phyloP scores from a whole-genome alignment of 2,329 filamentous ascomycete species.

The Microcera coccophila region DNA sequence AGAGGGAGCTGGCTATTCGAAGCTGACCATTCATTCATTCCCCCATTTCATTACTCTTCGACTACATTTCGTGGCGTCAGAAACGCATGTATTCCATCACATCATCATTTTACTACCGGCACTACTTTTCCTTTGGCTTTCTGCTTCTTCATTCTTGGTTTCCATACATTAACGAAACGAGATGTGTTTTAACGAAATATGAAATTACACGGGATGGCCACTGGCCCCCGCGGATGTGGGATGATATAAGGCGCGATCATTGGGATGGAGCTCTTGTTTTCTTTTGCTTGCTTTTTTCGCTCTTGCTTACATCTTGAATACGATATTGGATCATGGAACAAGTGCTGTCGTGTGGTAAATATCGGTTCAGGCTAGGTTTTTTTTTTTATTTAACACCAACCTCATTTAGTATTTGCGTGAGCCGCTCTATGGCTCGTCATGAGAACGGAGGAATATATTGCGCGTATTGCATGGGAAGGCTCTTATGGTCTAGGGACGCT shows the following conservation, averaged over 20 bases:
- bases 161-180: conserved; percentile 29
- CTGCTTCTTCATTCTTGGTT: conserved; percentile 22
- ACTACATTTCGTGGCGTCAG: conserved; percentile 25
- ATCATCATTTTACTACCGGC: conserved; percentile 14
- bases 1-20: conserved; percentile 6
- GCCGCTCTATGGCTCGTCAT: conserved; percentile 22
- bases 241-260: conserved; percentile 25
- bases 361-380: conserved; percentile 8
- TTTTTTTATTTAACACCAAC: too few relatives aligned
- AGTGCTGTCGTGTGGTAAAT: conserved; percentile 19
- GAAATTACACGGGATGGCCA: conserved; percentile 24
- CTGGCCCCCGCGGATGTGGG: conserved; percentile 22
- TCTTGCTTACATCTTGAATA: conserved; percentile 11
- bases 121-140: conserved; percentile 11
- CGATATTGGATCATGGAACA: conserved; percentile 16
- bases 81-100: conserved; percentile 25
- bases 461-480: conserved; percentile 15
- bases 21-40: conserved; percentile 1
- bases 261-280: conserved; percentile 14
- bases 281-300: conserved; percentile 11
- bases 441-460: conserved; percentile 19
- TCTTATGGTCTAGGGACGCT: conserved; percentile 14
- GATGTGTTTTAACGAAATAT: conserved; percentile 34
- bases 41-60: conserved; percentile 8
- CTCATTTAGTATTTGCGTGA: too few relatives aligned